phyloP scores from a whole-genome alignment of 176 grass and related monocot species.

The Pontederia crassipes region DNA sequence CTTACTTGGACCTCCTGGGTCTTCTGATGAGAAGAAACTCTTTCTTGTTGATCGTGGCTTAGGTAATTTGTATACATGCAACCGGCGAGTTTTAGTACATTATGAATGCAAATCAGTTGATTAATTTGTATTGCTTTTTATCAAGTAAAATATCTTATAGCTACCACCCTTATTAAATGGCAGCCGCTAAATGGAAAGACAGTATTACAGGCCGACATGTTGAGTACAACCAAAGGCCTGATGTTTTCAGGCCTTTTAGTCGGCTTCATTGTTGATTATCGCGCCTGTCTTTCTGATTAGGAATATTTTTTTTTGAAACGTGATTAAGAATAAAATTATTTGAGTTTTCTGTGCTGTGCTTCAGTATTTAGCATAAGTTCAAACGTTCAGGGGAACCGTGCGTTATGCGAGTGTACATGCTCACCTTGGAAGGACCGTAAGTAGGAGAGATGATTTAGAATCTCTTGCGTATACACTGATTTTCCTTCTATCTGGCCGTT shows the following conservation, averaged over 20 bases:
- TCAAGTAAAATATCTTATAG: not conserved
- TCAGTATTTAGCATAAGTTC: not conserved
- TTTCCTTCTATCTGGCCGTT: conserved; percentile 3
- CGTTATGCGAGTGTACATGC: conserved; percentile 9
- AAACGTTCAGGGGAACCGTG: not conserved
- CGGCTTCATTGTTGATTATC: not conserved
- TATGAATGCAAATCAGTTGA: not conserved
- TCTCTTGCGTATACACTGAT: not conserved
- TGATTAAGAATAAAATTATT: no score
- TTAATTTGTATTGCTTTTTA: not conserved
- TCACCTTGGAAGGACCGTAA: conserved; percentile 4
- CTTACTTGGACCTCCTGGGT: conserved; percentile 4
- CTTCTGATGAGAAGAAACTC: conserved; percentile 11
- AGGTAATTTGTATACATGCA: not conserved
- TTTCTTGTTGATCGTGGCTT: conserved; percentile 11
- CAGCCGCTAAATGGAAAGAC: conserved; percentile 3
- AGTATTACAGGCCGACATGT: conserved; percentile 2
- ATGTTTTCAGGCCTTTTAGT: not conserved
- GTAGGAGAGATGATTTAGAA: conserved; percentile 12
- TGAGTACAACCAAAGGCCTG: conserved; percentile 4
- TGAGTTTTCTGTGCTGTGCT: not conserved
- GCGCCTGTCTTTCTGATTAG: not conserved
- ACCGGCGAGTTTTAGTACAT: not conserved
- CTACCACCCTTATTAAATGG: not conserved
- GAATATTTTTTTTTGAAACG: no score